Base-by-base conservation (phyloP, 2,329 filamentous ascomycete genomes). In the Trichoderma sp. region DNA sequence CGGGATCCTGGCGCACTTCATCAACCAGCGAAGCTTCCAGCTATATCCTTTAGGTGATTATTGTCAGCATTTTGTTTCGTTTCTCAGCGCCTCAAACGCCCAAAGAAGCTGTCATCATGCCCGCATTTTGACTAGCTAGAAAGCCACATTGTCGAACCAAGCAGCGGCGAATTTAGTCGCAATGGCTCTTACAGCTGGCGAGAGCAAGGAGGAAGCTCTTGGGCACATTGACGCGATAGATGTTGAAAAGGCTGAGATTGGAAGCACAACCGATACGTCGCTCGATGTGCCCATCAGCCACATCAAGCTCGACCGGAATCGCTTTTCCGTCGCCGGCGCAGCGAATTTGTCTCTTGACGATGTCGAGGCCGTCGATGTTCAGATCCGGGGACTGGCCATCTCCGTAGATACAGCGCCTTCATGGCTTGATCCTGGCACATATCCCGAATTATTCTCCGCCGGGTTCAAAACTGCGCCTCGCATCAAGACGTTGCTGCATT, bases 391-490 rank as follows among this genome's bases (percentile, higher is more conserved):
- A 74, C 82, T 90, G 4, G 82, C 83, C 1, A 86, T 91, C 8
- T 85, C 83, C 1, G 87, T 91, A 21, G 86, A 91, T 72, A 86
- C 88, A 2, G 86, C 88, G 1, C 88, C 89, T 4, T 86, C 86
- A 43, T 83, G 85, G 76, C 76, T 86, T 14, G 84, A 86, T 12
- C 85, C 85, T 0, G 77, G 81, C 1, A 87, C 85, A 1, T 87
- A 86, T 53, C 77, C 80, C 0, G 81, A 83, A 28, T 79, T 84
- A 7, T 79, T 83, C 65, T 80, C 79, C 71, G 74, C 77, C 71
- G 82, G 76, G 53, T 81, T 81, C 73, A 80, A 81, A 74, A 83
- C 81, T 5, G 75, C 74, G 1, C 78, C 82, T 3, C 77, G 76
- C 7, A 80, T 81, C 72, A 89, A 89, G 76, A 80, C 82, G 6